Evolutionary conservation across 2,329 filamentous ascomycete species (phyloP).

Genomic region (Talaromyces amestolkiae): DNA sequence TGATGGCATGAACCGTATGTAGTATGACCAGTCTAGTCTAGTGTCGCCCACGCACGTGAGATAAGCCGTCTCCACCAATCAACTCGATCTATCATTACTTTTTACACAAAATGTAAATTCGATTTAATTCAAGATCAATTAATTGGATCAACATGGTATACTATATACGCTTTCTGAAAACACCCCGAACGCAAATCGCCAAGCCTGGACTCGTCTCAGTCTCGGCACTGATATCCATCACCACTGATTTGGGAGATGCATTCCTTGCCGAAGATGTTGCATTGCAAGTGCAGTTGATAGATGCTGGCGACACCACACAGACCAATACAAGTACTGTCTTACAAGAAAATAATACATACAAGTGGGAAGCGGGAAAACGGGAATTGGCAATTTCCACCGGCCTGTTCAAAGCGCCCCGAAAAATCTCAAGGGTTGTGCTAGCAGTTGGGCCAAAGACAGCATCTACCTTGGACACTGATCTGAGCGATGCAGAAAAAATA

Average conservation of each 20-base stretch:
- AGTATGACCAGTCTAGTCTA: not conserved
- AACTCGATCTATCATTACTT: not conserved
- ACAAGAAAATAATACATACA: constrained; percentile 25
- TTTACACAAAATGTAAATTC: not conserved
- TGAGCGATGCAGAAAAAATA: constrained; percentile 26
- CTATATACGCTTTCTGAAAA: constrained; percentile 68
- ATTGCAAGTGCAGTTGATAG: constrained; percentile 28
- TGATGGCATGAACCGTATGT: not conserved
- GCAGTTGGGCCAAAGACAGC: constrained; percentile 24
- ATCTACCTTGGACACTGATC: constrained; percentile 21
- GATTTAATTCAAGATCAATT: not conserved
- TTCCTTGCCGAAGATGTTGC: constrained; percentile 52
- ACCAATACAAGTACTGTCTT: constrained; percentile 18
- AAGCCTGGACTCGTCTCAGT: constrained; percentile 43
- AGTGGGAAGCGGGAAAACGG: constrained; percentile 37
- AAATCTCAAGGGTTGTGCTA: constrained; percentile 28
- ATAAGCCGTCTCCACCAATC: constrained; percentile 10
- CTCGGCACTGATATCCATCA: constrained; percentile 60
- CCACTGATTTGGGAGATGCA: constrained; percentile 66
- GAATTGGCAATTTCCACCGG: constrained; percentile 35
- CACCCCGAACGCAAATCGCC: constrained; percentile 51
- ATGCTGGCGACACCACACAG: constrained; percentile 22
- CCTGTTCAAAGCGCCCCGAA: constrained; percentile 25
- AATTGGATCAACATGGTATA: constrained; percentile 47
- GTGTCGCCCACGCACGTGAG: constrained; percentile 13